A percentile compares a stretch with the other conserved stretches of the same genome.
phyloP scores from a whole-genome alignment of 108 stramenopile genomes.

The Cafeteria roenbergensis region DNA sequence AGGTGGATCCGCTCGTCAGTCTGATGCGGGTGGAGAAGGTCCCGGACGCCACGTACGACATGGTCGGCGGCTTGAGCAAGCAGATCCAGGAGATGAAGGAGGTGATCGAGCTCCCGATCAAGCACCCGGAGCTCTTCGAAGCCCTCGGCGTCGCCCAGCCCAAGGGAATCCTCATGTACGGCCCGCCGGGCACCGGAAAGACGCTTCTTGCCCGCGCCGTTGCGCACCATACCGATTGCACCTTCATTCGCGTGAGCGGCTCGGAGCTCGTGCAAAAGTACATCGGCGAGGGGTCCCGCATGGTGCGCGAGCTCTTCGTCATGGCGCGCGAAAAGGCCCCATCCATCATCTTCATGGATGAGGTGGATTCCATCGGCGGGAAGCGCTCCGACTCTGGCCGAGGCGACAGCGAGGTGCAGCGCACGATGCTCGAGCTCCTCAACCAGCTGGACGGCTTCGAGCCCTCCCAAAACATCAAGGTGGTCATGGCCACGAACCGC shows the following conservation, averaged over 20 bases:
- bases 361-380: conserved; percentile 92
- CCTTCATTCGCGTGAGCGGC: conserved; percentile 96
- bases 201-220: conserved; percentile 96
- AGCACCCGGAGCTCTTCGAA: conserved; percentile 98
- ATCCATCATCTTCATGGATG: conserved; percentile 99
- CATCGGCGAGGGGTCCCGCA: conserved; percentile 96
- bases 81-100: conserved; percentile 99
- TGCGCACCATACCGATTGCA: conserved; percentile 98
- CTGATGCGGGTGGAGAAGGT: conserved; percentile 99
- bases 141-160: conserved; percentile 91
- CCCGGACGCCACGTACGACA: conserved; percentile 98
- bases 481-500: conserved; percentile 90
- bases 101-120: conserved; percentile 98
- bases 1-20: conserved; percentile 93
- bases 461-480: conserved; percentile 95
- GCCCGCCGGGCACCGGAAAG: conserved; percentile 99
- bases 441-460: conserved; percentile 99
- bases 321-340: conserved; percentile 97
- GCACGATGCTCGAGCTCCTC: conserved; percentile 96
- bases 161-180: conserved; percentile 94
- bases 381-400: conserved; percentile 63
- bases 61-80: conserved; percentile 97
- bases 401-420: conserved; percentile 93
- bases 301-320: conserved; percentile 98
- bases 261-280: conserved; percentile 99